A percentile compares a stretch with the other conserved stretches of the same genome.
Conservation (phyloP, 768 basidiomycete genomes). For the Russula brevipes region DNA sequence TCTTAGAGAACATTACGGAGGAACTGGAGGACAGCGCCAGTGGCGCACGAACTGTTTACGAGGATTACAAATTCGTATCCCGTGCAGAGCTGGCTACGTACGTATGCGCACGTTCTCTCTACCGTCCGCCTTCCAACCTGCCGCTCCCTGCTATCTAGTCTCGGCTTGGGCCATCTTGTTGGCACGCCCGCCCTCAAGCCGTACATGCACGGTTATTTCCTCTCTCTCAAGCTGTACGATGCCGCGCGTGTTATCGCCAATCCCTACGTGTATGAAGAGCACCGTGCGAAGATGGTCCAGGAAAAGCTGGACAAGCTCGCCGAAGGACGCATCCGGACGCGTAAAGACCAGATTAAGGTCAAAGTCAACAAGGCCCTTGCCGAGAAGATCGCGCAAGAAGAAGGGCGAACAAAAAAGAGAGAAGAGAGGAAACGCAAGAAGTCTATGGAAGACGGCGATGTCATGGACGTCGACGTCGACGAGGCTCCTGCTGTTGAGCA, state of each 20-base stretch:
- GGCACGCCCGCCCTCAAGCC: constrained; percentile 95
- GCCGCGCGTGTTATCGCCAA: constrained; percentile 94
- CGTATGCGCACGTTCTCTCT: constrained; percentile 31
- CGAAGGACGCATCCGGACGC: constrained; percentile 84
- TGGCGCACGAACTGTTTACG: constrained; percentile 63
- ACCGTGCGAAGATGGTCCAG: constrained; percentile 81
- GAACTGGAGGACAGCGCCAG: constrained; percentile 90
- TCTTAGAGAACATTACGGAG: constrained; percentile 97
- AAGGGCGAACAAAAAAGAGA: constrained; percentile 53
- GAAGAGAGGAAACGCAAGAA: constrained; percentile 46
- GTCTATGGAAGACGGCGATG: constrained; percentile 39
- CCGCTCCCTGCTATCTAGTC: constrained; percentile 40
- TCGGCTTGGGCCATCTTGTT: constrained; percentile 91
- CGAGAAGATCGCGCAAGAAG: constrained; percentile 68
- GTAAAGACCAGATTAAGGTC: constrained; percentile 56
- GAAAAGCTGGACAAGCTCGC: constrained; percentile 92
- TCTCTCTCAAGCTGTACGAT: constrained; percentile 93
- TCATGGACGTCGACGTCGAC: constrained; percentile 34
- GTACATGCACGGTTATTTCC: constrained; percentile 99
- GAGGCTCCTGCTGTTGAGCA: constrained; percentile 31
- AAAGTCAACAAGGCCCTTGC: constrained; percentile 87
- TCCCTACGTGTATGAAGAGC: constrained; percentile 92
- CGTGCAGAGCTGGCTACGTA: constrained; percentile 79
- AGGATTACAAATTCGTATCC: constrained; percentile 97
- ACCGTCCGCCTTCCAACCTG: constrained; percentile 3